Conservation (phyloP, 257 asterid genomes). For the Solanum pinnatisectum region DNA sequence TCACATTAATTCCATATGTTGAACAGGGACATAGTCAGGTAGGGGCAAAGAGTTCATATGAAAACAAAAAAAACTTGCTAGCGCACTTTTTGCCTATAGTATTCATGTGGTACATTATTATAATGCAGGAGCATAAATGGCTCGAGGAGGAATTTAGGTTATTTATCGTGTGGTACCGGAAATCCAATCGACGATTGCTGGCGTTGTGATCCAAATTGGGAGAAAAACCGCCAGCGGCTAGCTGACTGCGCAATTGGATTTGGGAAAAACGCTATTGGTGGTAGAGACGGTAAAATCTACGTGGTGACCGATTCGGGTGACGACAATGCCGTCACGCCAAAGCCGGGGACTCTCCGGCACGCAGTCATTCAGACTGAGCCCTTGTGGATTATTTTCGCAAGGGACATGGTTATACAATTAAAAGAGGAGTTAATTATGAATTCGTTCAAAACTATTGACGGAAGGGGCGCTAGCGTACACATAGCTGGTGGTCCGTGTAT, state of each 20-base stretch:
- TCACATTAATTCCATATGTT: not conserved
- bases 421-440: slow-evolving; percentile 79
- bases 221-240: slow-evolving; percentile 43
- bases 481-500: slow-evolving; percentile 81
- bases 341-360: slow-evolving; percentile 65
- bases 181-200: slow-evolving; percentile 86
- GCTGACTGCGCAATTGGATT: slow-evolving; percentile 80
- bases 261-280: slow-evolving; percentile 71
- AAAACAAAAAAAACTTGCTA: not conserved
- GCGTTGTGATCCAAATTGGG: slow-evolving; percentile 73
- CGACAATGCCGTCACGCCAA: slow-evolving; percentile 43
- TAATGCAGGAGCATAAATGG: slow-evolving; percentile 54
- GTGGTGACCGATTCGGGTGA: slow-evolving; percentile 51
- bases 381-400: slow-evolving; percentile 60
- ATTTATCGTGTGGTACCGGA: slow-evolving; percentile 60
- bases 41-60: not conserved
- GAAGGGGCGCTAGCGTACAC: slow-evolving; percentile 76
- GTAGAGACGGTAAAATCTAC: slow-evolving; percentile 49
- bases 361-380: slow-evolving; percentile 66
- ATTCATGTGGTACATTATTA: not conserved
- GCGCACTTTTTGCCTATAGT: not conserved
- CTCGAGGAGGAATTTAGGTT: slow-evolving; percentile 58
- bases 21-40: not conserved
- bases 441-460: slow-evolving; percentile 77
- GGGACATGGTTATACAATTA: slow-evolving; percentile 69